These are phyloP conservation scores for Solanum habrochaites DNA, from an alignment of 257 asterid species.

Conservation along the genomic window DNA sequence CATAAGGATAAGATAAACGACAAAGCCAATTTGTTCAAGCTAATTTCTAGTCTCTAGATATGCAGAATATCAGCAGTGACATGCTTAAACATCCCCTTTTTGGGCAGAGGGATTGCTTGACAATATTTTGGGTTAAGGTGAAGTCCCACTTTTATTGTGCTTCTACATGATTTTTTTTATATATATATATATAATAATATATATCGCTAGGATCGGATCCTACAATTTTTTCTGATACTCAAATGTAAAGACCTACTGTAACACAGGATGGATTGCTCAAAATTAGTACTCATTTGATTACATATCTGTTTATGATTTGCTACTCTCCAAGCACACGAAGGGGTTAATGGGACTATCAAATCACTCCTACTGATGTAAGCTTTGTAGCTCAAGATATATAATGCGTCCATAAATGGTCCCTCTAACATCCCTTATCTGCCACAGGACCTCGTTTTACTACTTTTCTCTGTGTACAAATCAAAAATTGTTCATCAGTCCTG, in stretches of 20 bases:
- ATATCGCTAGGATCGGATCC: background rate
- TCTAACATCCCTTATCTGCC: background rate
- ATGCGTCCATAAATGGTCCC: background rate
- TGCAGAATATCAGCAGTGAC: background rate
- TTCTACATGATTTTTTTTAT: background rate
- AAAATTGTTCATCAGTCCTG: background rate
- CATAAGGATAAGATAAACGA: background rate
- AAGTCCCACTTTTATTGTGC: background rate
- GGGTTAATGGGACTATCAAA: background rate
- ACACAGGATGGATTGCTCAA: background rate
- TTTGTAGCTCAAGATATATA: background rate
- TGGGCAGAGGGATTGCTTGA: background rate
- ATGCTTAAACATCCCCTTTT: background rate
- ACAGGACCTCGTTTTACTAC: background rate
- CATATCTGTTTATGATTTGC: background rate
- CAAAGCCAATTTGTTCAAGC: accelerated
- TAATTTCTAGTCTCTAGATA: background rate
- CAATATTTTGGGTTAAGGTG: background rate
- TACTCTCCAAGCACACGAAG: background rate
- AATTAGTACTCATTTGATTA: background rate
- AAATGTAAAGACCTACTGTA: background rate
- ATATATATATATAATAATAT: too few species aligned
- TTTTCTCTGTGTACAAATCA: background rate
- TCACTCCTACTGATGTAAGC: background rate
- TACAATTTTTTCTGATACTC: background rate